phyloP scores from a whole-genome alignment of 2,329 filamentous ascomycete species.

The Fusarium buharicum region DNA sequence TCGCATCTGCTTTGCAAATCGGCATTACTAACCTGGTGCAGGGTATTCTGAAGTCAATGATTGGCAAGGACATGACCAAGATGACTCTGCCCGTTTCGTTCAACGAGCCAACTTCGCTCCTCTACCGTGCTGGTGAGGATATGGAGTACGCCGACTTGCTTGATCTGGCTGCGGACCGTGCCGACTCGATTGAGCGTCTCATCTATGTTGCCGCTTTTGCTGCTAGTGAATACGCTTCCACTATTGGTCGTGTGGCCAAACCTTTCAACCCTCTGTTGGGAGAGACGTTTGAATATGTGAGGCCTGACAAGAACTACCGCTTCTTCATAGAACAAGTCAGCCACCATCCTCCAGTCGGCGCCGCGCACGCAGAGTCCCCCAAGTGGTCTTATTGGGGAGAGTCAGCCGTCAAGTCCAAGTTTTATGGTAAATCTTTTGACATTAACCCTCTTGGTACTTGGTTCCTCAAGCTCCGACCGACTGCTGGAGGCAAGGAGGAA shows the following conservation, averaged over 20 bases:
- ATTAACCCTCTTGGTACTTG: constrained; percentile 96
- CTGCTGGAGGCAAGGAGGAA: constrained; percentile 79
- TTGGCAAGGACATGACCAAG: constrained; percentile 99
- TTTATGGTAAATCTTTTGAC: constrained; percentile 97
- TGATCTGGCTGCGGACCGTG: constrained; percentile 84
- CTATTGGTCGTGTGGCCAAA: constrained; percentile 95
- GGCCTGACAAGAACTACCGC: constrained; percentile 96
- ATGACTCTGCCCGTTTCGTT: constrained; percentile 99
- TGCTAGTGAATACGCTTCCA: constrained; percentile 95
- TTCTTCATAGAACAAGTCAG: constrained; percentile 99
- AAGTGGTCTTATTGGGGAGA: constrained; percentile 99
- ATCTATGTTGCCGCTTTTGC: constrained; percentile 97
- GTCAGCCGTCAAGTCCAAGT: constrained; percentile 94
- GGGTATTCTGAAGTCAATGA: constrained; percentile 99
- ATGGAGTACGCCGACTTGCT: constrained; percentile 97
- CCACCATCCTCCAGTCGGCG: constrained; percentile 94
- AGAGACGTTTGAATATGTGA: constrained; percentile 95
- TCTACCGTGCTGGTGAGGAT: constrained; percentile 95
- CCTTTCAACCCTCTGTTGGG: constrained; percentile 97
- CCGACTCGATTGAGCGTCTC: constrained; percentile 89
- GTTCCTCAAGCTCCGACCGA: constrained; percentile 88
- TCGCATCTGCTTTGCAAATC: background rate
- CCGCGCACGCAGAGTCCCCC: constrained; percentile 89
- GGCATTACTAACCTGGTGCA: constrained; percentile 53
- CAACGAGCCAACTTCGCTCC: constrained; percentile 95